Conservation (phyloP, 805 yeast species). For the Kodamaea hsintzibuensis region DNA sequence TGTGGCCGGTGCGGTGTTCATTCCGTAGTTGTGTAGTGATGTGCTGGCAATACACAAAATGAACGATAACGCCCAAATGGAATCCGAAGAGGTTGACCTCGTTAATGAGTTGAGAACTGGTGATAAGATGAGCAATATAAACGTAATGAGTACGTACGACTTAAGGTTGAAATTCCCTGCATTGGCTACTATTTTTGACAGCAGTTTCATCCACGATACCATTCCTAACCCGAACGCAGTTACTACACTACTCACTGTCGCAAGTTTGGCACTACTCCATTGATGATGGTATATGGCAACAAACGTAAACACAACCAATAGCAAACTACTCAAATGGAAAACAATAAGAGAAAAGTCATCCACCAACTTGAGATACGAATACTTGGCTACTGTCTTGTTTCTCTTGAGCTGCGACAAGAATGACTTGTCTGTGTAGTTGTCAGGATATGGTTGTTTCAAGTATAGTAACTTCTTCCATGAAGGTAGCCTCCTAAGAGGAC, state of each 20-base stretch:
- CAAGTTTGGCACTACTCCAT: constrained; percentile 53
- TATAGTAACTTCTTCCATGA: constrained; percentile 87
- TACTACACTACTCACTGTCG: constrained; percentile 25
- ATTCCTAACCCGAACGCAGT: constrained; percentile 35
- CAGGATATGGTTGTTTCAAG: constrained; percentile 84
- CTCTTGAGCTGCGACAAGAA: constrained; percentile 79
- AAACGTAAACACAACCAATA: constrained; percentile 69
- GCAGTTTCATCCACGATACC: constrained; percentile 20
- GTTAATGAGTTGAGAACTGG: constrained; percentile 90
- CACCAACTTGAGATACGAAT: constrained; percentile 64
- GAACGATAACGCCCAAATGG: constrained; percentile 89
- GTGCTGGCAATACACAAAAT: constrained; percentile 75
- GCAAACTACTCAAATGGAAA: constrained; percentile 62
- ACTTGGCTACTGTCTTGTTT: constrained; percentile 70
- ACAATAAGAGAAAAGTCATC: constrained; percentile 70
- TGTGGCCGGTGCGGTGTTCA: constrained; percentile 35
- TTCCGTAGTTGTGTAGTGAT: constrained; percentile 65
- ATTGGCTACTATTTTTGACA: constrained; percentile 1
- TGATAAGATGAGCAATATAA: constrained; percentile 74
- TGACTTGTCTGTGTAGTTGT: constrained; percentile 81
- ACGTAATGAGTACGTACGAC: constrained; percentile 66
- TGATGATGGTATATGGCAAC: constrained; percentile 51
- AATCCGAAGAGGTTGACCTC: constrained; percentile 85
- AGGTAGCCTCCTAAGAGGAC: constrained; percentile 10
- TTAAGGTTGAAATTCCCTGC: constrained; percentile 39